phyloP scores from a whole-genome alignment of 192 early-diverging fungal genomes.

The Allomyces arbusculus region DNA sequence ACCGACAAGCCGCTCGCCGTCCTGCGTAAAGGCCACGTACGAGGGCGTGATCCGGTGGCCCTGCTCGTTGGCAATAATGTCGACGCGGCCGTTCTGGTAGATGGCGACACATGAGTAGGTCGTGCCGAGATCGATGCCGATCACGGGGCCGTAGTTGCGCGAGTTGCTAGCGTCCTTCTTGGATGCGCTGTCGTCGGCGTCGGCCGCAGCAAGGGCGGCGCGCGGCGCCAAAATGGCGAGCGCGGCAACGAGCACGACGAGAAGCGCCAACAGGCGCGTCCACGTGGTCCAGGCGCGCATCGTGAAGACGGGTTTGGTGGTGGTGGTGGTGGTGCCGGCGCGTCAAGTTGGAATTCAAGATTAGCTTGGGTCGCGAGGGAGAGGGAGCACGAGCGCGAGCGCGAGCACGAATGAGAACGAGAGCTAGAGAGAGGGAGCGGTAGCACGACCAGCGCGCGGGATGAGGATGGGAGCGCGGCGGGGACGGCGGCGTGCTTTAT shows the following conservation, averaged over 20 bases:
- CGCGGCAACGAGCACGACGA: conserved; percentile 3
- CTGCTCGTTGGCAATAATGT: conserved; percentile 96
- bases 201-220: conserved; percentile 13
- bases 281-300: no score
- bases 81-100: conserved; percentile 80
- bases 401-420: no score
- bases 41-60: conserved; percentile 89
- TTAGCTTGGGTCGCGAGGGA: no score
- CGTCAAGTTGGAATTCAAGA: no score
- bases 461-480: no score
- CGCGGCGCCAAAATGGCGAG: conserved; percentile 17
- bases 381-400: no score
- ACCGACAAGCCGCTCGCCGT: conserved; percentile 68
- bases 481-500: no score
- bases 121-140: conserved; percentile 92
- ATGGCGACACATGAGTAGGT: conserved; percentile 86
- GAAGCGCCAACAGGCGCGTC: background rate
- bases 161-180: conserved; percentile 12
- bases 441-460: no score
- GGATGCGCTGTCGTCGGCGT: conserved; percentile 15
- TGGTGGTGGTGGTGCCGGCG: no score
- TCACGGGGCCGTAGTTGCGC: conserved; percentile 21
- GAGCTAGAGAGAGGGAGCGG: no score
- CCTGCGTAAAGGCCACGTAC: conserved; percentile 80
- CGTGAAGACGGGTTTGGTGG: no score